These are phyloP conservation scores for Chytriomyces confervae DNA, from an alignment of 192 early-diverging fungal species.

Conservation along the genomic window DNA sequence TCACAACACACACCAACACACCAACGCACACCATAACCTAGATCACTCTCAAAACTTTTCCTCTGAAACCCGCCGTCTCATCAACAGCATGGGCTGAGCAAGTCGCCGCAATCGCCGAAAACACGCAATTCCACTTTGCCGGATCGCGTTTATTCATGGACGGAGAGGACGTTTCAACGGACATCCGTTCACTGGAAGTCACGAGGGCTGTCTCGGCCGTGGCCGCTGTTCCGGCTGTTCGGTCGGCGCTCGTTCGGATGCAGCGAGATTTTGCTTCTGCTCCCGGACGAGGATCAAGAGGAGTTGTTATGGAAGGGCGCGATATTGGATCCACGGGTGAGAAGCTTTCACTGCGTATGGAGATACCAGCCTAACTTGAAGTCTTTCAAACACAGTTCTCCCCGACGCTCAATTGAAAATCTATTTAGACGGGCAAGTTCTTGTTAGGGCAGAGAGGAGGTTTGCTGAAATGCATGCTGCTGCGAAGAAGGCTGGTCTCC, in stretches of 20 bases:
- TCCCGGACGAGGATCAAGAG: conserved; percentile 27
- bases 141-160: conserved; percentile 44
- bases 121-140: conserved; percentile 31
- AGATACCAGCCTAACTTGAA: no score
- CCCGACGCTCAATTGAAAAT: conserved; percentile 80
- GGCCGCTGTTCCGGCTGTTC: conserved; percentile 52
- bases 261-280: conserved; percentile 6
- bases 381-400: conserved; percentile 48
- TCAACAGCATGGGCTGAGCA: no score
- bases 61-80: no score
- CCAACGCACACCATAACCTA: no score
- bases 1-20: no score
- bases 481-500: background rate
- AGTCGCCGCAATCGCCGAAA: conserved; percentile 15
- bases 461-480: conserved; percentile 60
- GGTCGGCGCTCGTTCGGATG: background rate
- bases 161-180: conserved; percentile 67
- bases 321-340: conserved; percentile 72
- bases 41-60: no score
- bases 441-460: conserved; percentile 71
- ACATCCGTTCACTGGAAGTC: conserved; percentile 64
- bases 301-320: conserved; percentile 85
- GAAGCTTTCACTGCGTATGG: no score
- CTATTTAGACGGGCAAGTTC: conserved; percentile 70
- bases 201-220: conserved; percentile 63